Evolutionary conservation across 768 basidiomycete species (phyloP), one percentile per base, ranked within the genome.

Genomic region (Pleurotus salmoneostramineus): DNA sequence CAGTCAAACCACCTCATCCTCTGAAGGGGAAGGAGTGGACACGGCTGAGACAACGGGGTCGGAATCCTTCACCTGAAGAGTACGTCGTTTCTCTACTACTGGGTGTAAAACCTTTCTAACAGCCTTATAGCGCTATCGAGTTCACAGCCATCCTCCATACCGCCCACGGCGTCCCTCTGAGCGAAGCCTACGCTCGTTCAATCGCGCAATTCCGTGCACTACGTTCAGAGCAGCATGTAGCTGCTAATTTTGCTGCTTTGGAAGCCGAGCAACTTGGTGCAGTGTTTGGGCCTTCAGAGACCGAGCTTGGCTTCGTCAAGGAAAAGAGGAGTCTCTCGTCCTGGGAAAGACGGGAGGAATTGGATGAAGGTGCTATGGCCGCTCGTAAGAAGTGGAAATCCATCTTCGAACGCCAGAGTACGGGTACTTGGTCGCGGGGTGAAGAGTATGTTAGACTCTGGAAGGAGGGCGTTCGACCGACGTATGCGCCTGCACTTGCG

Each of bases 1-100:
- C 68, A 14, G 76, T 91, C 50, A 77, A 81, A 65, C 73, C 77
- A 15, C 75, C 81, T 44, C 83, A 88, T 64, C 77, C 79, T 12
- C 66, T 89, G 2, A 71, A 67, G 35, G 93, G 89, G 0, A 62
- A 66, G 49, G 72, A 75, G 17, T 99, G 97, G 97, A 87, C 79
- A 56, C 76, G 89, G 62, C 71, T 99, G 60, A 73, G 83, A 61
- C 95, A 98, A 72, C 77, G 91, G 57, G 89, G 89, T 21, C 79
- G 81, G 45, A 92, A 92, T 66, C 95, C 96, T 6, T 80, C 80
- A 8, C 80, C 93, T 4, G 96, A 98, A 78, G 93, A 98, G 96
- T 98, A 69, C 69, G 92, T 44, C 32, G 14, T 5, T 6, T 44
- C 46, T 33, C 58, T 6, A 34, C 33, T 44, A 8, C 45, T 51